phyloP scores from a whole-genome alignment of 768 basidiomycete species.

The Sutorius australiensis region DNA sequence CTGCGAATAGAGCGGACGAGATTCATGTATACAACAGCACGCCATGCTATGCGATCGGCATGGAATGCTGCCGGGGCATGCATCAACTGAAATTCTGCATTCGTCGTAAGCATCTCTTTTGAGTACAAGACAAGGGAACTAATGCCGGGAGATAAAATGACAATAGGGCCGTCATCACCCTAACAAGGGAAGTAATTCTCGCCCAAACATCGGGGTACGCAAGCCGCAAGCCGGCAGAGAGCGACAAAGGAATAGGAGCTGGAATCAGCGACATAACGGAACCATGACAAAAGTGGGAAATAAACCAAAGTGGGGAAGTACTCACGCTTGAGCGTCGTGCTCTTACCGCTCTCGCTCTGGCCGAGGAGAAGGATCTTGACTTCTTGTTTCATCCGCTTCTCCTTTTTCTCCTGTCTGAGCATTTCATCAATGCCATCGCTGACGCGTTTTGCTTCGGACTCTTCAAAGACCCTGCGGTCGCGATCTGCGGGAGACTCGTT shows the following conservation, averaged over 20 bases:
- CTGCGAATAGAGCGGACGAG: constrained; percentile 77
- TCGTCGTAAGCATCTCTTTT: constrained; percentile 16
- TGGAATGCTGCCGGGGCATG: constrained; percentile 75
- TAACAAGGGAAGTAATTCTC: constrained; percentile 5
- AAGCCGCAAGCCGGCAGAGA: neutral
- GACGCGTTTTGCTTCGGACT: constrained; percentile 67
- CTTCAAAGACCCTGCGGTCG: constrained; percentile 59
- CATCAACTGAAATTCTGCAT: constrained; percentile 76
- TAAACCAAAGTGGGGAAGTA: constrained; percentile 18
- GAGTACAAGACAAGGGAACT: neutral
- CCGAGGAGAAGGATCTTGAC: constrained; percentile 79
- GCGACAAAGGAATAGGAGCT: neutral
- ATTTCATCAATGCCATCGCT: constrained; percentile 79
- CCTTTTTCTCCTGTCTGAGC: constrained; percentile 61
- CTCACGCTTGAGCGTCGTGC: constrained; percentile 86
- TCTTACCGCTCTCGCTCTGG: constrained; percentile 88
- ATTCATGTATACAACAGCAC: constrained; percentile 85
- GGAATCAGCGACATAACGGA: neutral
- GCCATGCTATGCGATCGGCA: constrained; percentile 80
- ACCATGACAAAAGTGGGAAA: constrained; percentile 6
- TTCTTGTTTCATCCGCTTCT: constrained; percentile 58
- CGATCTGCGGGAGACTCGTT: constrained; percentile 69
- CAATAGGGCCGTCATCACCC: neutral
- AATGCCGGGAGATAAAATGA: neutral
- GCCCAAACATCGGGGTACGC: neutral